Percentiles rank a stretch among this genome's conserved stretches.
phyloP scores from a whole-genome alignment of 2,329 filamentous ascomycete genomes.

The Diaporthe citriasiana region DNA sequence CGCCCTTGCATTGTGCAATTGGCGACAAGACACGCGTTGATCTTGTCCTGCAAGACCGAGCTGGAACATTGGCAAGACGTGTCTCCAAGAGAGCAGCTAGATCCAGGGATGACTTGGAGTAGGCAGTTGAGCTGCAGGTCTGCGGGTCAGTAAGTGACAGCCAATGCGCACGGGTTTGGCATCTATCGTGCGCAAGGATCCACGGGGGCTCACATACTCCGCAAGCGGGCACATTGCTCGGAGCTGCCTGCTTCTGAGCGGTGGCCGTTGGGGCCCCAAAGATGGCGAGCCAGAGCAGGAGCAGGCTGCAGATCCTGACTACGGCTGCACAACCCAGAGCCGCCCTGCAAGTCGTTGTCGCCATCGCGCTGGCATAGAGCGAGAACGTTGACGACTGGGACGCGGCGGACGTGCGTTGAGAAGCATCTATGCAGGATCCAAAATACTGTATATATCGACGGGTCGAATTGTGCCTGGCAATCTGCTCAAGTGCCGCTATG shows the following conservation, averaged over 20 bases:
- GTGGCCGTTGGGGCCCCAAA: constrained; percentile 8
- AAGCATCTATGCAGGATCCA: constrained; percentile 15
- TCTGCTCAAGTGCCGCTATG: constrained; percentile 5
- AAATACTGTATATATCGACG: constrained; percentile 13
- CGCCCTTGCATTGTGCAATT: constrained; percentile 40
- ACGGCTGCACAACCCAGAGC: constrained; percentile 7
- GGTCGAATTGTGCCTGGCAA: neutral
- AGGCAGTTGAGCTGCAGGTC: constrained; percentile 38
- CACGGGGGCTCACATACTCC: constrained; percentile 30
- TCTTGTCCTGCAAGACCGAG: constrained; percentile 16
- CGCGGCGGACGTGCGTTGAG: constrained; percentile 4
- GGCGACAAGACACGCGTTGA: constrained; percentile 26
- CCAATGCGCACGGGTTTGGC: neutral
- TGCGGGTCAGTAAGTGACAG: constrained; percentile 11
- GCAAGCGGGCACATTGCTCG: constrained; percentile 28
- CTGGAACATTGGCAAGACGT: constrained; percentile 35
- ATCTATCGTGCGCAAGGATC: neutral
- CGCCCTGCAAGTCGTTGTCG: neutral
- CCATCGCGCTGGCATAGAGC: constrained; percentile 6
- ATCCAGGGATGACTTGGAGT: constrained; percentile 24
- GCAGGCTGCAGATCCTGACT: constrained; percentile 6
- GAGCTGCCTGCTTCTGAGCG: constrained; percentile 32
- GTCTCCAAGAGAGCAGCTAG: constrained; percentile 24
- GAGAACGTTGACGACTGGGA: constrained; percentile 9
- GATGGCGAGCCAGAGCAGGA: constrained; percentile 30